phyloP scores from a whole-genome alignment of 257 asterid species.

The Solanum commersonii region DNA sequence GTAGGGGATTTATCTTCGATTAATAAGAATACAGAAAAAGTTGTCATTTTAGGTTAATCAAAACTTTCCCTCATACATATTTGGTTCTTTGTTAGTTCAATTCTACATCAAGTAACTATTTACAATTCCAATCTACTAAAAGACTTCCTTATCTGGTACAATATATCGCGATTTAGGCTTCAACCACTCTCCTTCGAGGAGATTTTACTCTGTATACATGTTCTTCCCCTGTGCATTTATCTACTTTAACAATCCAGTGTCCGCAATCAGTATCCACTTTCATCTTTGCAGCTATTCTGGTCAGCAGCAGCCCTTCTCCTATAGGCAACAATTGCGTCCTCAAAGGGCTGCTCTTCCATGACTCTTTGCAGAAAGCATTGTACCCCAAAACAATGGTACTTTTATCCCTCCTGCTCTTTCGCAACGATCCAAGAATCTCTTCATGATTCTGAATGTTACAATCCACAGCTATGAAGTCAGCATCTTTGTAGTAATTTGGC shows the following conservation, averaged over 20 bases:
- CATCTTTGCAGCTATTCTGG: conserved; percentile 19
- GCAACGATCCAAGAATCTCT: conserved; percentile 27
- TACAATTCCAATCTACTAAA: conserved; percentile 8
- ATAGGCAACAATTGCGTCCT: conserved; percentile 63
- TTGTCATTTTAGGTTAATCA: background rate
- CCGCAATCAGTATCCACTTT: conserved; percentile 11
- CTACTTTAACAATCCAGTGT: conserved; percentile 69
- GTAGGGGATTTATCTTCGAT: background rate
- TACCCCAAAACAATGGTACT: conserved; percentile 44
- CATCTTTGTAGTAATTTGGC: conserved; percentile 19
- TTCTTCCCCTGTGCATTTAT: conserved; percentile 61
- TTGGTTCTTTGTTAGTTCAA: background rate
- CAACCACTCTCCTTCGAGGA: conserved; percentile 26
- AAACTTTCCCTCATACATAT: background rate
- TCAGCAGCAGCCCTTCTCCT: conserved; percentile 64
- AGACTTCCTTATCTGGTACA: background rate
- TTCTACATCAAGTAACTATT: background rate
- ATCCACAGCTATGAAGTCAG: conserved; percentile 66
- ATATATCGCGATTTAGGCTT: conserved; percentile 18
- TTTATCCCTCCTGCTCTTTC: conserved; percentile 10
- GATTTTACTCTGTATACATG: conserved; percentile 60
- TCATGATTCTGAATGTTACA: conserved; percentile 59
- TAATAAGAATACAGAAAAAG: background rate
- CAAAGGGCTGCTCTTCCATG: conserved; percentile 46
- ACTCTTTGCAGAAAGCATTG: conserved; percentile 57